A percentile compares a stretch with the other conserved stretches of the same genome.
phyloP scores from a whole-genome alignment of 2,329 filamentous ascomycete species.

The Colletotrichum australisinense region DNA sequence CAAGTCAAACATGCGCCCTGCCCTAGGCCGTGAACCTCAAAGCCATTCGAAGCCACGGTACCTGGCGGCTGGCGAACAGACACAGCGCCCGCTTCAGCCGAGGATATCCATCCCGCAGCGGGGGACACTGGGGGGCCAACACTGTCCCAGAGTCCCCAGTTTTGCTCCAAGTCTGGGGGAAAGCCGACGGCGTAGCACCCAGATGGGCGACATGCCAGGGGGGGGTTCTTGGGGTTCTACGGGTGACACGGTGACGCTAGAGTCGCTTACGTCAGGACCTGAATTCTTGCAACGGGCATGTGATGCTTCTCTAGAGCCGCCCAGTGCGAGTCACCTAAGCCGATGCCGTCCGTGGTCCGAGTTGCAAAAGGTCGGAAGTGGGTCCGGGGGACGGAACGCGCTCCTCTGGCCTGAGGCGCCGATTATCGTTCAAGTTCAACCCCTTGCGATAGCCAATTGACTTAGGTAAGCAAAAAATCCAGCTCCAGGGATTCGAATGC shows the following conservation, averaged over 20 bases:
- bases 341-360: constrained; percentile 15
- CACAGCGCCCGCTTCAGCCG: constrained; percentile 36
- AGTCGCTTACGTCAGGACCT: constrained; percentile 33
- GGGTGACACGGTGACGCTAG: not conserved
- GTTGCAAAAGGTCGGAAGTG: constrained; percentile 17
- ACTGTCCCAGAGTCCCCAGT: constrained; percentile 1
- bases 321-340: not conserved
- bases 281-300: constrained; percentile 23
- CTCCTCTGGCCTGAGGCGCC: not conserved
- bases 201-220: constrained; percentile 6
- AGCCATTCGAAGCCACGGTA: constrained; percentile 34
- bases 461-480: constrained; percentile 27
- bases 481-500: not conserved
- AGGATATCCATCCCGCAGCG: constrained; percentile 40
- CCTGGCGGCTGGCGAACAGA: constrained; percentile 32
- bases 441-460: not conserved
- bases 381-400: constrained; percentile 27
- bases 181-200: constrained; percentile 16
- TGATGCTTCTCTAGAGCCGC: constrained; percentile 8
- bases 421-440: not conserved
- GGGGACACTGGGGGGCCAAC: not conserved
- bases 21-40: constrained; percentile 34
- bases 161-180: constrained; percentile 10
- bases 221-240: constrained; percentile 1
- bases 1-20: constrained; percentile 9